Evolutionary conservation across 2,329 filamentous ascomycete genomes (phyloP), one percentile per base, ranked within the genome.

Genomic region (Colletotrichum sp.): DNA sequence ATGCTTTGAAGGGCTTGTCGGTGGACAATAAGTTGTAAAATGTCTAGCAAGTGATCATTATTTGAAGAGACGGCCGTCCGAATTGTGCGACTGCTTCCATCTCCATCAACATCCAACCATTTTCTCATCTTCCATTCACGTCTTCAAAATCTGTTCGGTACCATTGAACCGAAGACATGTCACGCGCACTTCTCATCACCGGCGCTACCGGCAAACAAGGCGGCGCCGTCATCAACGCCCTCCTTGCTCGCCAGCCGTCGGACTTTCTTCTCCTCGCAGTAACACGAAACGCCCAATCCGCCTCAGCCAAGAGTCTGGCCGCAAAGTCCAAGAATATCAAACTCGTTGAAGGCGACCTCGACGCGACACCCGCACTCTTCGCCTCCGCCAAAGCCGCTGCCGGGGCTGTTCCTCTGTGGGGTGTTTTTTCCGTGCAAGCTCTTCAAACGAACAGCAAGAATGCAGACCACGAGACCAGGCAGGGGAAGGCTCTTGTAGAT

Each of bases 401-500:
- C 52, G 39, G 28, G 21, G 7, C 26, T 26, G 24, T 67, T 18
- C 82, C 84, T 0, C 84, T 91, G 59, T 89, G 87, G 85, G 89
- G 89, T 2, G 89, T 92, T 3, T 92, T 89, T 80, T 89, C 87
- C 60, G 90, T 92, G 30, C 77, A 80, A 59, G 55, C 26, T 30
- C 55, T 30, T 16, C 24, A 26, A n/a, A 30, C 26, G 0, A 59
- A 59, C 24, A 59, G 55, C 55, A 59, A 59, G 55, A 59, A 76
- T 26, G 74, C 77, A 66, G 60, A 66, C 30, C 74, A 83, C 67
- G 78, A 80, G 63, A 70, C 73, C 18, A 59, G 7, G 6, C 90
- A 92, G 81, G 91, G 90, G 67, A 91, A 87, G 52, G 84, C 82
- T 2, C 81, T 93, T 6, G 84, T 92, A 66, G 88, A 91, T 69